Base-by-base conservation (phyloP, 1,284 basidiomycete species). In the Sutorius eximius region DNA sequence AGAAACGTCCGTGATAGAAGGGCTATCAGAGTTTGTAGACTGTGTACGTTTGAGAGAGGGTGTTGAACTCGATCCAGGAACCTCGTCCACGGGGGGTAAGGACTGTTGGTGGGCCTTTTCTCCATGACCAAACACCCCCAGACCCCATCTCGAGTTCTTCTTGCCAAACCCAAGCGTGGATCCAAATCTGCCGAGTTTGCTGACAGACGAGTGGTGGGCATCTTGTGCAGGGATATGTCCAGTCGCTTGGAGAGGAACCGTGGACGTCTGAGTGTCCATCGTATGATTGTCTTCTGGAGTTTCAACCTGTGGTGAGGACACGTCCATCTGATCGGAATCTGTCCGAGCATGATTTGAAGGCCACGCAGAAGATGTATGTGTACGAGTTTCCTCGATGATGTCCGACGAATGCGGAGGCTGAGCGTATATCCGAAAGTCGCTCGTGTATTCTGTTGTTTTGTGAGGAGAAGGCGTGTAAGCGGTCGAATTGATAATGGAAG, bases 21-120 rank as follows among this genome's bases (percentile, higher is more conserved):
- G 80, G 65, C 85, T 83, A 65, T 90, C 89, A 24, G 83, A 86
- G 62, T 87, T 87, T 44, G 87, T 86, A 15, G 93, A 93, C 64
- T 92, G 89, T 3, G 90, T 86, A 40, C 93, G 90, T 75, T 95
- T 95, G 71, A 94, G 83, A 16, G 87, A 85, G 24, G 83, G 80
- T 10, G 78, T 78, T 13, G 81, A 82, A 59, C 73, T 75, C 53
- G 82, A 77, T 59, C 78, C 73, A 48, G 82, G 74, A 43, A 82
- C 73, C 71, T 91, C 89, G 50, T 89, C 87, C 46, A 91, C 82
- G 24, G 89, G 83, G 18, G 88, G 82, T 5, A 93, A 76, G 24
- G 71, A 67, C 49, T 76, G 74, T 53, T 81, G 79, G 62, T 84
- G 79, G 33, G 76, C 78, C 65, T 91, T 91, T 67, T 91, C 90